Evolutionary conservation across 352 stramenopile genomes (phyloP).

Genomic region (Pythium myriotylum): DNA sequence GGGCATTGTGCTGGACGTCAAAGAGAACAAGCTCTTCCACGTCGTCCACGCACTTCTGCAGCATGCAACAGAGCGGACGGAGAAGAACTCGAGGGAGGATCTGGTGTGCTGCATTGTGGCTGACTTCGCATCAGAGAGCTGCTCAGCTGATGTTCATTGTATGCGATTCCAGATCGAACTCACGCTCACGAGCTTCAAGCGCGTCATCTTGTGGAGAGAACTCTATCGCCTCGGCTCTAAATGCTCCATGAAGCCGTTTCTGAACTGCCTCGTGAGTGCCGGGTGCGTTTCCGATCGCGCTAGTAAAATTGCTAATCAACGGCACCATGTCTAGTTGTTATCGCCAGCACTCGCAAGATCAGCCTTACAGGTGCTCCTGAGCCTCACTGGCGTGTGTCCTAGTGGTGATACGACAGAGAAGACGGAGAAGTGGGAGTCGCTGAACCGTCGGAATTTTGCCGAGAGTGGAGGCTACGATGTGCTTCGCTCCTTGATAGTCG

Average conservation of each 20-base stretch:
- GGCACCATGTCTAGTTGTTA: slow-evolving; percentile 31
- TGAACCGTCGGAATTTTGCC: slow-evolving; percentile 79
- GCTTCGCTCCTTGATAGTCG: slow-evolving; percentile 64
- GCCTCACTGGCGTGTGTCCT: slow-evolving; percentile 61
- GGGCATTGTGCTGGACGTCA: slow-evolving; percentile 57
- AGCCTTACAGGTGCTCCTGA: slow-evolving; percentile 64
- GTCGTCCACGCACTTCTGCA: slow-evolving; percentile 73
- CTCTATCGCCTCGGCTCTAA: slow-evolving; percentile 82
- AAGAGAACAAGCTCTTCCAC: slow-evolving; percentile 77
- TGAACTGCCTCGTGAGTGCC: slow-evolving; percentile 63
- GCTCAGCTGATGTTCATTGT: background rate
- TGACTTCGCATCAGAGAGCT: background rate
- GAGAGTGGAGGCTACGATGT: slow-evolving; percentile 74
- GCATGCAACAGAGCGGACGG: slow-evolving; percentile 58
- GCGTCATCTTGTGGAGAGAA: slow-evolving; percentile 77
- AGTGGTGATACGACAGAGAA: slow-evolving; percentile 58
- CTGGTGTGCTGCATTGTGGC: slow-evolving; percentile 34
- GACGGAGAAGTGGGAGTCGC: slow-evolving; percentile 67
- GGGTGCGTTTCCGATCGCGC: too few relatives aligned
- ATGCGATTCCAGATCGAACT: slow-evolving; percentile 49
- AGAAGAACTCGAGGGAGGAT: slow-evolving; percentile 52
- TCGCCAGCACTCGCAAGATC: slow-evolving; percentile 56
- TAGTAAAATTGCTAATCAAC: background rate
- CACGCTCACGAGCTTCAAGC: slow-evolving; percentile 68
- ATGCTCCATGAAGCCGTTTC: slow-evolving; percentile 82